These are phyloP conservation scores for Silybum marianum DNA, from an alignment of 129 eudicot species.

Conservation along the genomic window DNA sequence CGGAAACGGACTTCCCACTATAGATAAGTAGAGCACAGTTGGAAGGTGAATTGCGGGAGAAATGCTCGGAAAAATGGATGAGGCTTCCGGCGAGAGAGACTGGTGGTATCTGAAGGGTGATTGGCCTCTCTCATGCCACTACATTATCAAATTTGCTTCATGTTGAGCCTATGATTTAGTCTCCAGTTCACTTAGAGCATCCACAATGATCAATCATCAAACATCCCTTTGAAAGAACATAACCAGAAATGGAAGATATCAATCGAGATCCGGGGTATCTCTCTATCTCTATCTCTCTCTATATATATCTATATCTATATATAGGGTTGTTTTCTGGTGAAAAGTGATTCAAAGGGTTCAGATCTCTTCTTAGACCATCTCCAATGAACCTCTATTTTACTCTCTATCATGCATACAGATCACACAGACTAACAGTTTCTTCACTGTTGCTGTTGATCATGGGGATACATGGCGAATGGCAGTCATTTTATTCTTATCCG, in stretches of 20 bases:
- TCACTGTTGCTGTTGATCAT: too few relatives aligned
- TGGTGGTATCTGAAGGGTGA: too few relatives aligned
- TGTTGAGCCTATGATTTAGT: not conserved
- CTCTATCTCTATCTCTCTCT: not conserved
- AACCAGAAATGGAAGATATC: not conserved
- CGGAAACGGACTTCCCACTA: not conserved
- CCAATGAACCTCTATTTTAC: too few relatives aligned
- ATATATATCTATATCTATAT: too few relatives aligned
- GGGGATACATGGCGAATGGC: not conserved
- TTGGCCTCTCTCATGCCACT: not conserved
- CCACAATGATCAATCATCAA: too few relatives aligned
- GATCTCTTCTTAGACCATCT: too few relatives aligned
- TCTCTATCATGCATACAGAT: too few relatives aligned
- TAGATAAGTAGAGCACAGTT: not conserved
- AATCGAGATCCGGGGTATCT: not conserved
- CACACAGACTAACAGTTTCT: too few relatives aligned
- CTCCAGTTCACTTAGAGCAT: not conserved
- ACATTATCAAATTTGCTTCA: not conserved
- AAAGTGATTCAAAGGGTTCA: too few relatives aligned
- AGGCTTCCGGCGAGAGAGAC: not conserved
- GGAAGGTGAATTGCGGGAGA: not conserved
- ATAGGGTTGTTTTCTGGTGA: too few relatives aligned
- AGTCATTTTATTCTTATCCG: not conserved
- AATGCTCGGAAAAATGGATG: not conserved
- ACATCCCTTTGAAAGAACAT: not conserved